Conservation (phyloP, 306 rosid genomes). For the Macrotyloma uniflorum region DNA sequence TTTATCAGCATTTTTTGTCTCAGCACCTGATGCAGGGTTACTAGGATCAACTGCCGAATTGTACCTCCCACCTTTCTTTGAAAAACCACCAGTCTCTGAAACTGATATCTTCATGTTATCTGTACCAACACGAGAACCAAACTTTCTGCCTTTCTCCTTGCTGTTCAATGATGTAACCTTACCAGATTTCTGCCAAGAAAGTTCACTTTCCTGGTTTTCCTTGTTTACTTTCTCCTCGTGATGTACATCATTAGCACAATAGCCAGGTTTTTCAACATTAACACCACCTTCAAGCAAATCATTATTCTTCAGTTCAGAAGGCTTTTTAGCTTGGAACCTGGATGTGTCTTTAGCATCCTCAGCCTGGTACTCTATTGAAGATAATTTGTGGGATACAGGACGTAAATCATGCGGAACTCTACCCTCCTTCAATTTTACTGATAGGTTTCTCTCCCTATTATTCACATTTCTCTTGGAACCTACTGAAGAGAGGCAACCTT, state of each 20-base stretch:
- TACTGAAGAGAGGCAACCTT: constrained; percentile 36
- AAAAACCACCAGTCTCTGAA: constrained; percentile 49
- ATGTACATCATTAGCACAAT: constrained; percentile 38
- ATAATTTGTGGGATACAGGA: constrained; percentile 47
- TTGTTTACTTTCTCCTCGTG: constrained; percentile 44
- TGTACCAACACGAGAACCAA: constrained; percentile 45
- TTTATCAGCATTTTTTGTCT: constrained; percentile 41
- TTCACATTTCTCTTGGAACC: constrained; percentile 40
- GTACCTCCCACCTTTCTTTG: constrained; percentile 46
- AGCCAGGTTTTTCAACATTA: constrained; percentile 40
- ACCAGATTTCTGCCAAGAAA: constrained; percentile 45
- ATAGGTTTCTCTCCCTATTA: constrained; percentile 41
- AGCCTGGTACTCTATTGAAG: constrained; percentile 33
- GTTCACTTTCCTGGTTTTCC: constrained; percentile 39
- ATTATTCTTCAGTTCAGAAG: constrained; percentile 44
- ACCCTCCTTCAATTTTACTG: constrained; percentile 43
- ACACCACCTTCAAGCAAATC: constrained; percentile 40
- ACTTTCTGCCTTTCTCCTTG: constrained; percentile 47
- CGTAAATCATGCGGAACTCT: constrained; percentile 24
- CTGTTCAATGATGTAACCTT: constrained; percentile 42
- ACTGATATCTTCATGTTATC: constrained; percentile 48
- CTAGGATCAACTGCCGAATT: constrained; percentile 46
- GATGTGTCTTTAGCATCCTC: constrained; percentile 47
- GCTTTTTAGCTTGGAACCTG: constrained; percentile 41
- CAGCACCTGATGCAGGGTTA: constrained; percentile 41